phyloP scores from a whole-genome alignment of 306 rosid genomes.

The Cotoneaster glaucophyllus region DNA sequence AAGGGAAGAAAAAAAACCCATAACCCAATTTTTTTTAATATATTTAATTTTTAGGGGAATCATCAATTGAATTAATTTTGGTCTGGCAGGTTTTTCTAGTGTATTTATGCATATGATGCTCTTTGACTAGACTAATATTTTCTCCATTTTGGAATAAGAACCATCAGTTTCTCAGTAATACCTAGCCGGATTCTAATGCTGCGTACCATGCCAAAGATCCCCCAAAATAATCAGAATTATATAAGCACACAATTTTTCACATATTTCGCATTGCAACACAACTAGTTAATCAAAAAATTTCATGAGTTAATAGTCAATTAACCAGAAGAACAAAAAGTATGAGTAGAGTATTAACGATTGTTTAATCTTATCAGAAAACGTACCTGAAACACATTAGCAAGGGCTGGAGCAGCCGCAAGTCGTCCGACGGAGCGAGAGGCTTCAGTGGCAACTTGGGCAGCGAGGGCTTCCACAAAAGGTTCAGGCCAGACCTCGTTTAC shows the following conservation, averaged over 20 bases:
- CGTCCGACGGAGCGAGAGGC: conserved; percentile 51
- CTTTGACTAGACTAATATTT: background rate
- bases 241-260: background rate
- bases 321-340: background rate
- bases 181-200: background rate
- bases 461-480: conserved; percentile 56
- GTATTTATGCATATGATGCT: background rate
- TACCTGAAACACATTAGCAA: conserved; percentile 74
- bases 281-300: background rate
- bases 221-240: background rate
- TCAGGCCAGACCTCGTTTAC: conserved; percentile 63
- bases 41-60: background rate
- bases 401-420: conserved; percentile 64
- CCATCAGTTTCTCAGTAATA: background rate
- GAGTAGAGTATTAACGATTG: background rate
- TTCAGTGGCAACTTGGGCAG: conserved; percentile 62
- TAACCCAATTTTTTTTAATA: background rate
- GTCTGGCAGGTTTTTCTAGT: background rate
- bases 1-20: too few species aligned
- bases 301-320: background rate
- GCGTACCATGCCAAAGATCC: background rate
- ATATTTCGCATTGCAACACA: background rate
- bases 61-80: background rate
- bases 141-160: background rate
- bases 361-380: background rate